These are phyloP conservation scores for Oryza rufipogon DNA, from an alignment of 176 grass and related monocot genomes.

Conservation along the genomic window DNA sequence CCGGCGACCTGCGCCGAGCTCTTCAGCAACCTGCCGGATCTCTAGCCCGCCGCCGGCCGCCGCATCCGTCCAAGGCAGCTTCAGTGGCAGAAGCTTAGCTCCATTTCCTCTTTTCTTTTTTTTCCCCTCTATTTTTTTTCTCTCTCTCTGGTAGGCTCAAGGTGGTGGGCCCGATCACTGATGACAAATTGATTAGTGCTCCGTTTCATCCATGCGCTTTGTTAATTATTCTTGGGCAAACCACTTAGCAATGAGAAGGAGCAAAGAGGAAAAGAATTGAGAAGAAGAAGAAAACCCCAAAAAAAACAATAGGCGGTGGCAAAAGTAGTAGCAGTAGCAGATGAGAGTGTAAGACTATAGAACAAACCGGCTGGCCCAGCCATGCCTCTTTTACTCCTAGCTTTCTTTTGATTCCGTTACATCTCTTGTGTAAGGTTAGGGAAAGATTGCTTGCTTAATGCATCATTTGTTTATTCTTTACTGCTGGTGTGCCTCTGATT, in stretches of 20 bases:
- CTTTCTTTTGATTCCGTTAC: constrained; percentile 24
- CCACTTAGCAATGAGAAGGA: not conserved
- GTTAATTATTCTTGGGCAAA: constrained; percentile 23
- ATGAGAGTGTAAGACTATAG: not conserved
- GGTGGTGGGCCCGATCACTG: constrained; percentile 35
- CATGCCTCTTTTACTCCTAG: not conserved
- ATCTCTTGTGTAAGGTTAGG: constrained; percentile 38
- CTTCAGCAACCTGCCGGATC: constrained; percentile 49
- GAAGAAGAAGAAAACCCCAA: not conserved
- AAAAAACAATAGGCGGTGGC: not conserved
- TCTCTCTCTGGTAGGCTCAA: not conserved
- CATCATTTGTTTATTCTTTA: constrained; percentile 55
- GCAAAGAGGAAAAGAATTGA: not conserved
- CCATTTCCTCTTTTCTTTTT: constrained; percentile 7
- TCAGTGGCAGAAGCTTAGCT: not conserved
- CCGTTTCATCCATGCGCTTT: not conserved
- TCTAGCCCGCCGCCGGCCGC: constrained; percentile 23
- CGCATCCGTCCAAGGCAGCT: constrained; percentile 23
- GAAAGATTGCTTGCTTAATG: constrained; percentile 47
- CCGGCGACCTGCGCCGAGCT: constrained; percentile 53
- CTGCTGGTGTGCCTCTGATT: constrained; percentile 18
- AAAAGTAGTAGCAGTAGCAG: not conserved
- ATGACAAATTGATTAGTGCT: constrained; percentile 33
- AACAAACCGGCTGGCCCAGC: constrained; percentile 38
- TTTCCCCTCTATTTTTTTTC: not conserved